phyloP scores from a whole-genome alignment of 2,329 filamentous ascomycete genomes.

The Blastomyces gilchristii region DNA sequence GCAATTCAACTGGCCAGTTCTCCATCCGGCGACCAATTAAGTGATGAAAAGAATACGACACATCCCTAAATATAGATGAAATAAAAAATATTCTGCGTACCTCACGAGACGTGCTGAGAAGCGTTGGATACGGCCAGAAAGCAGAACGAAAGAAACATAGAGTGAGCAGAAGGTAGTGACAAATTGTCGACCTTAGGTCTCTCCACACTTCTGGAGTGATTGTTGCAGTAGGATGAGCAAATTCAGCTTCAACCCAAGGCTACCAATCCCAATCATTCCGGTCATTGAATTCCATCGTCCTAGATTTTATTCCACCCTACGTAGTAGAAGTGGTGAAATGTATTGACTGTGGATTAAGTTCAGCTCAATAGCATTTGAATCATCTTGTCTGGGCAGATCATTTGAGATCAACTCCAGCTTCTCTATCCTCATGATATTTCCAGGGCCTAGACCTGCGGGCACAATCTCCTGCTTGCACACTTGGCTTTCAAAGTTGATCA shows the following conservation, averaged over 20 bases:
- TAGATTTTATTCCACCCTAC: slow-evolving; percentile 12
- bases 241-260: slow-evolving; percentile 19
- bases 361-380: slow-evolving; percentile 6
- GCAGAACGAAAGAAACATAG: too few species aligned
- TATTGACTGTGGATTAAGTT: slow-evolving; percentile 14
- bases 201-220: slow-evolving; percentile 12
- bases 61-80: too few species aligned
- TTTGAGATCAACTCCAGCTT: too few species aligned
- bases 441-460: slow-evolving; percentile 12
- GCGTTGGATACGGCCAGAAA: too few species aligned
- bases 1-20: too few species aligned
- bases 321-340: slow-evolving; percentile 16
- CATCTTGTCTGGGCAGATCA: slow-evolving; percentile 10
- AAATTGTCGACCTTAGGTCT: not conserved
- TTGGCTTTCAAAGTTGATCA: slow-evolving; percentile 17
- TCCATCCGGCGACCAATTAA: too few species aligned
- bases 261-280: slow-evolving; percentile 21
- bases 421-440: slow-evolving; percentile 15
- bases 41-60: too few species aligned
- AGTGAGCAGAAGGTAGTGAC: not conserved
- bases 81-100: too few species aligned
- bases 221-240: slow-evolving; percentile 14
- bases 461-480: slow-evolving; percentile 14
- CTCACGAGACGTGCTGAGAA: too few species aligned
- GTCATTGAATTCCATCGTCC: slow-evolving; percentile 11